Conservation (phyloP, 1,284 basidiomycete species). For the Salmacisia buchloeana region DNA sequence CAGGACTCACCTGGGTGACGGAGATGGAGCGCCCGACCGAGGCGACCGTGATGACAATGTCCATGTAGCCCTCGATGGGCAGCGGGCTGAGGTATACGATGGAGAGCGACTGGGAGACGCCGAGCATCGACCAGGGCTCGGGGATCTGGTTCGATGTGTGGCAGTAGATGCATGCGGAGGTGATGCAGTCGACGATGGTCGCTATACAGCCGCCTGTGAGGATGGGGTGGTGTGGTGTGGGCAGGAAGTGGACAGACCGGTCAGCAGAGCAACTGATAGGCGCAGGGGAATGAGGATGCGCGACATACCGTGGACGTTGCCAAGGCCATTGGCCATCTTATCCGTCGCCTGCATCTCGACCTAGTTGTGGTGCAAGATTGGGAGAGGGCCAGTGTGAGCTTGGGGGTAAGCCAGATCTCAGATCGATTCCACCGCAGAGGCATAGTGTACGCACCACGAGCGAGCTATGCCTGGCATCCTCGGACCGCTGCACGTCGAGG, state of each 20-base stretch:
- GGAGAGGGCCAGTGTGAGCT: neutral
- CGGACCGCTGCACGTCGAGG: neutral
- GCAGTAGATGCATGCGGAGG: slow-evolving; percentile 11
- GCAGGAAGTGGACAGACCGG: neutral
- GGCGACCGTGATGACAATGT: slow-evolving; percentile 32
- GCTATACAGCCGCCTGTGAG: slow-evolving; percentile 25
- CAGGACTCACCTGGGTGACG: slow-evolving; percentile 19
- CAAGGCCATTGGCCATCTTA: slow-evolving; percentile 33
- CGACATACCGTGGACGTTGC: slow-evolving; percentile 32
- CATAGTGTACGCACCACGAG: neutral
- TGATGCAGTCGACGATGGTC: slow-evolving; percentile 34
- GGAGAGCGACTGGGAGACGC: slow-evolving; percentile 42
- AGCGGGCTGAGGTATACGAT: slow-evolving; percentile 38
- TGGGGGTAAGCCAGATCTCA: neutral
- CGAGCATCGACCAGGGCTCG: slow-evolving; percentile 41
- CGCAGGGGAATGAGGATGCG: neutral
- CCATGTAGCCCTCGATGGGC: slow-evolving; percentile 34
- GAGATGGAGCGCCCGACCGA: slow-evolving; percentile 32
- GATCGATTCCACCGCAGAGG: neutral
- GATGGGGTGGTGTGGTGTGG: neutral
- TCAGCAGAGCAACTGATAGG: neutral
- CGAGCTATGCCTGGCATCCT: slow-evolving; percentile 19
- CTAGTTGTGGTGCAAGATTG: neutral
- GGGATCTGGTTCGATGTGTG: neutral
- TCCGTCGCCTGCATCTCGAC: slow-evolving; percentile 32